Evolutionary conservation across 352 stramenopile genomes (phyloP), one percentile per base, ranked within the genome.

Genomic region (Pythium diclinum): DNA sequence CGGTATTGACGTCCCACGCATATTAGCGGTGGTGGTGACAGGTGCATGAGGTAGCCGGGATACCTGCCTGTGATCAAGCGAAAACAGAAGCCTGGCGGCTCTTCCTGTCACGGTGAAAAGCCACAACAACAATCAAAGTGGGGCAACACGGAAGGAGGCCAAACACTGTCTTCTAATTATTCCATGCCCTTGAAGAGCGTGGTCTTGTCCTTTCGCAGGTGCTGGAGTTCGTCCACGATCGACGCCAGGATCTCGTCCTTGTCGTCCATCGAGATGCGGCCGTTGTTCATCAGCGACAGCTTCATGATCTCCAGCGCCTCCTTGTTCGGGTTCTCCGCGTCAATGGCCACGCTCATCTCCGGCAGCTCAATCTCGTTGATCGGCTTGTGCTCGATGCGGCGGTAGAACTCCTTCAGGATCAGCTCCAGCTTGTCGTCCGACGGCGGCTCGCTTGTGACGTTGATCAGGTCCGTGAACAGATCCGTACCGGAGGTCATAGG

Each of bases 261-360:
- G 79, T 94, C 87, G 65, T 91, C 87, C 83, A 95, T 92, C 53
- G 76, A 80, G 60, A 95, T 86, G 61, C 84, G 87, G 47, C 87
- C 87, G 68, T 95, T 95, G 77, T 95, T 95, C 62, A 92, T 75
- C 66, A 95, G 78, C 59, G 87, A 91, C 40, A 92, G 76, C 79
- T 94, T 93, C 87, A 95, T 95, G 72, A 94, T 88, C 74, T 91
- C 83, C 8, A 95, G 75, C 23, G 85, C 85, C 23, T 93, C 81
- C 71, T 78, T 80, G 72, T 95, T 86, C 34, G 82, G 79, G 70
- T 95, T 69, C 38, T 88, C 76, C 14, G 71, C 69, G 6, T 82
- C 72, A 55, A 95, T 80, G 36, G 77, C 28, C 23, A 95, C 83
- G 56, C 73, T 78, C 52, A 95, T 90, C 64, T 87, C 67, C 8